Evolutionary conservation across 2,329 filamentous ascomycete genomes (phyloP).

Genomic region (Zymoseptoria tritici): DNA sequence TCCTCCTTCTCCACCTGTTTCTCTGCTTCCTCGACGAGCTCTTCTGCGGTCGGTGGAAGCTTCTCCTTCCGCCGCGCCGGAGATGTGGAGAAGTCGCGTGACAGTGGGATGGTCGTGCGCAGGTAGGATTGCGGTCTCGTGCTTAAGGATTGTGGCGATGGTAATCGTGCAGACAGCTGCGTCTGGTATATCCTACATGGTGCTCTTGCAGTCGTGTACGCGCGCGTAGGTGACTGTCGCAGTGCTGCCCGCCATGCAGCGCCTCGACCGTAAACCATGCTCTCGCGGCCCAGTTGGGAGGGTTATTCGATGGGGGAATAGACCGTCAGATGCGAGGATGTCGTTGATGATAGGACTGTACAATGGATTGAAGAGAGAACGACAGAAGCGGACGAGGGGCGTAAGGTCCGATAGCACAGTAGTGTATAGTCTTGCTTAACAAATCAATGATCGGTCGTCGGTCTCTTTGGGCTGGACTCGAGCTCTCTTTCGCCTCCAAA

Average conservation of each 20-base stretch:
- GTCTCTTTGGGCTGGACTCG: neutral
- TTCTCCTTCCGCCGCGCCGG: slow-evolving; percentile 50
- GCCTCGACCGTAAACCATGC: slow-evolving; percentile 59
- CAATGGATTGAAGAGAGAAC: neutral
- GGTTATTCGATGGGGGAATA: neutral
- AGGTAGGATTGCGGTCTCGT: slow-evolving; percentile 17
- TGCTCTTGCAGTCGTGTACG: slow-evolving; percentile 21
- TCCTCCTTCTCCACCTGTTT: slow-evolving; percentile 32
- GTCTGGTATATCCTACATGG: slow-evolving; percentile 23
- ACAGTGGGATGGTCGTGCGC: slow-evolving; percentile 16
- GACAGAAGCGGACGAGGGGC: neutral
- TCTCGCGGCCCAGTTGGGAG: slow-evolving; percentile 17
- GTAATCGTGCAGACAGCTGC: slow-evolving; percentile 14
- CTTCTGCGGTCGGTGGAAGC: slow-evolving; percentile 41
- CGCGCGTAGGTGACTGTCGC: slow-evolving; percentile 24
- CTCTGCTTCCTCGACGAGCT: slow-evolving; percentile 34
- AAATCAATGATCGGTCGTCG: neutral
- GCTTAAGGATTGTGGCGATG: slow-evolving; percentile 8
- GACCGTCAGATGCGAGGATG: neutral
- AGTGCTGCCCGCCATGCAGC: slow-evolving; percentile 57
- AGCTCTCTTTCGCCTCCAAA: neutral
- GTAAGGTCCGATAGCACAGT: neutral
- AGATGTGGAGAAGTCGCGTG: slow-evolving; percentile 35
- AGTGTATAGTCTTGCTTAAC: neutral
- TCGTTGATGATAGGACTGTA: neutral